Conservation (phyloP, 139 green algal genomes). For the Cymbomonas tetramitiformis region DNA sequence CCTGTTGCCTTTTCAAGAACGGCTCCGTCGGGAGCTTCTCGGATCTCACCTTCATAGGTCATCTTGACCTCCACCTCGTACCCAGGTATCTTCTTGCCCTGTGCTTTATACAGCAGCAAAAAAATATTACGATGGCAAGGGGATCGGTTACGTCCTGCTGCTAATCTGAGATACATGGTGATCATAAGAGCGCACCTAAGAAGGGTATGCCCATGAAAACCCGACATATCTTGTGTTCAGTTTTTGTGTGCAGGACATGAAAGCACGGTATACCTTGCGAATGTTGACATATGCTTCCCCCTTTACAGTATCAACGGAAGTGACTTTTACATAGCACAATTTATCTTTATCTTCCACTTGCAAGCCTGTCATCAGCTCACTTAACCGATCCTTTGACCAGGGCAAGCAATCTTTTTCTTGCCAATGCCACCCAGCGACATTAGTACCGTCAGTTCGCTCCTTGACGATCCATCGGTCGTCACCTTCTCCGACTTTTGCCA, state of each 20-base stretch:
- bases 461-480: slow-evolving; percentile 39
- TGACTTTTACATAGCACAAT: neutral
- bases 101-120: too few species aligned
- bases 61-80: slow-evolving; percentile 37
- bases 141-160: neutral
- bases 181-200: neutral
- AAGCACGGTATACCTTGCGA: too few species aligned
- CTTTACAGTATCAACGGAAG: neutral
- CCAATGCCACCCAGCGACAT: slow-evolving; percentile 42
- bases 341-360: neutral
- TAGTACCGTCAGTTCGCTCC: slow-evolving; percentile 34
- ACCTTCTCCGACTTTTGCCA: slow-evolving; percentile 38
- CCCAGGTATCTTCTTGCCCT: slow-evolving; percentile 34
- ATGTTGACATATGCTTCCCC: slow-evolving; percentile 37
- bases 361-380: slow-evolving; percentile 18
- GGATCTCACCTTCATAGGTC: slow-evolving; percentile 22
- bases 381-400: slow-evolving; percentile 22
- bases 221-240: too few species aligned
- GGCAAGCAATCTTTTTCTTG: slow-evolving; percentile 27
- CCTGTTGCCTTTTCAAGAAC: neutral
- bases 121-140: neutral
- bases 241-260: too few species aligned
- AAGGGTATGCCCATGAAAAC: slow-evolving; percentile 14
- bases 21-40: slow-evolving; percentile 10
- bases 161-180: neutral